A percentile compares a stretch with the other conserved stretches of the same genome.
phyloP scores from a whole-genome alignment of 176 grass and related monocot genomes.

The Oryza nivara region DNA sequence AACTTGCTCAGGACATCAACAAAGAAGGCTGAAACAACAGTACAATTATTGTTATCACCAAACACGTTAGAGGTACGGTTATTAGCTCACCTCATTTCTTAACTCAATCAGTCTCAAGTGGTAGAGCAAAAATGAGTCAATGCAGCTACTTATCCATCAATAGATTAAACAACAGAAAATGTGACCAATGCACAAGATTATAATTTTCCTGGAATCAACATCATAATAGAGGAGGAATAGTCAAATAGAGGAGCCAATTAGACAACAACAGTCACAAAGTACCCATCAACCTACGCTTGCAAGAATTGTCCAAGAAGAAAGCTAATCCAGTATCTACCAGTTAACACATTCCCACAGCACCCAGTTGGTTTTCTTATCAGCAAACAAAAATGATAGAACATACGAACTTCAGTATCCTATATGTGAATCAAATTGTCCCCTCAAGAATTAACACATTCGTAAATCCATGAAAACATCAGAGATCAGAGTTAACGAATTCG shows the following conservation, averaged over 20 bases:
- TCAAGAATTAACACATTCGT: neutral
- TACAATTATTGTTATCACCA: neutral
- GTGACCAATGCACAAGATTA: neutral
- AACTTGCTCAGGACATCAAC: constrained; percentile 1
- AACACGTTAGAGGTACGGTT: neutral
- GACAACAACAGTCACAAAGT: neutral
- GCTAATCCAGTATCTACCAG: neutral
- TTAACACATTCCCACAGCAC: neutral
- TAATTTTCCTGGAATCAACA: neutral
- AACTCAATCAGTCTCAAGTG: neutral
- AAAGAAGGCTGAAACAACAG: neutral
- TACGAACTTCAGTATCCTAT: neutral
- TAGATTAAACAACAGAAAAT: constrained; percentile 2
- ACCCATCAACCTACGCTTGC: neutral
- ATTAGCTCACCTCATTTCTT: neutral
- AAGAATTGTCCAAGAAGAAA: neutral
- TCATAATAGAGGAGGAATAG: neutral
- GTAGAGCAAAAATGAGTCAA: neutral
- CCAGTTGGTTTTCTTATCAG: neutral
- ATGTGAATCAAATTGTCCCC: neutral
- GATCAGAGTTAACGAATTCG: neutral
- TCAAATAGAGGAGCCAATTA: neutral
- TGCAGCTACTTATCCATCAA: neutral
- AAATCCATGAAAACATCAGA: neutral
- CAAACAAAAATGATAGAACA: neutral